Percentiles rank a stretch among this genome's conserved stretches.
These are phyloP conservation scores for Leucocoprinus leucothites DNA, from an alignment of 768 basidiomycete genomes.

Conservation along the genomic window DNA sequence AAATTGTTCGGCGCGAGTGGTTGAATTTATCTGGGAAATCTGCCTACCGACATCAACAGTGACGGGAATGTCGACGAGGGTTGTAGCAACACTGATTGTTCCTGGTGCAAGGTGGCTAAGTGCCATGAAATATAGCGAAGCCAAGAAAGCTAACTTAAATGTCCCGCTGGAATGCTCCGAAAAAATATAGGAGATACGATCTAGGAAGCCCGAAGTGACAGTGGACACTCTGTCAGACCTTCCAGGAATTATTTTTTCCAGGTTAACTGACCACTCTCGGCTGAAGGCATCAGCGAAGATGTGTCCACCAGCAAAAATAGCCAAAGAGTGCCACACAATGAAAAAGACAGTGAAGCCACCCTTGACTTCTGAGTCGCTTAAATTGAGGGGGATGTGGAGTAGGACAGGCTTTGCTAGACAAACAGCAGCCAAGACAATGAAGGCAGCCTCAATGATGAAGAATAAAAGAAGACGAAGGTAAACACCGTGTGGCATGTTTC, in stretches of 20 bases:
- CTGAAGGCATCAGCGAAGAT: constrained; percentile 10
- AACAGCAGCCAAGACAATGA: constrained; percentile 4
- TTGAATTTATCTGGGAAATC: not conserved
- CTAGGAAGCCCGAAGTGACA: constrained; percentile 9
- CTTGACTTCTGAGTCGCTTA: constrained; percentile 9
- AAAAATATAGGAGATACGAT: constrained; percentile 6
- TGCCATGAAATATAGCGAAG: constrained; percentile 4
- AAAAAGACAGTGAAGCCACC: constrained; percentile 12
- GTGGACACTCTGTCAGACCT: constrained; percentile 10
- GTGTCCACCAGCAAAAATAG: constrained; percentile 6
- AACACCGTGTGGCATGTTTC: not conserved
- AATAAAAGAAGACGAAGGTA: not conserved
- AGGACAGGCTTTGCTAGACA: constrained; percentile 7
- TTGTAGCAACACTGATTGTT: constrained; percentile 8
- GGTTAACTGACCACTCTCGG: constrained; percentile 10
- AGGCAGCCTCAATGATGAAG: not conserved
- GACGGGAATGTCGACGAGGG: not conserved
- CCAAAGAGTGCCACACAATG: constrained; percentile 6
- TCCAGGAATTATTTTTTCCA: not conserved
- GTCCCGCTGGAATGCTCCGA: constrained; percentile 1
- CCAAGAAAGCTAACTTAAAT: constrained; percentile 9
- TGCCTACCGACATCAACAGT: not conserved
- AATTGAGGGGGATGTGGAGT: not conserved
- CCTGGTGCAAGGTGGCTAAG: constrained; percentile 6
- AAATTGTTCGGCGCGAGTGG: not conserved